These are phyloP conservation scores for Colletotrichum limetticola DNA, from an alignment of 2,329 filamentous ascomycete genomes.

Conservation along the genomic window DNA sequence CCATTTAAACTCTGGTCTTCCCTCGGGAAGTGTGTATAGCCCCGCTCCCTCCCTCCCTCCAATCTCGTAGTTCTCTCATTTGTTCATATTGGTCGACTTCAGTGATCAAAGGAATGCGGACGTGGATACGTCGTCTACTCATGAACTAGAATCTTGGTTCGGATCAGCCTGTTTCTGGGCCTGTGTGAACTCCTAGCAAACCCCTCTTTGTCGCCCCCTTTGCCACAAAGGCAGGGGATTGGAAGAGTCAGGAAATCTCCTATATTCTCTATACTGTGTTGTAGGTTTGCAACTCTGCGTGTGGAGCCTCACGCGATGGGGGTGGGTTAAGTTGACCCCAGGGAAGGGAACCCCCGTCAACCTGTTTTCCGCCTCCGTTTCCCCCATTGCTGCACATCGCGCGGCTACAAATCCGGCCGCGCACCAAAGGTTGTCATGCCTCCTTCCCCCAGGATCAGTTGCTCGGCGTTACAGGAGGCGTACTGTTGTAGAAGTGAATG, in stretches of 20 bases:
- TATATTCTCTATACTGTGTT: background rate
- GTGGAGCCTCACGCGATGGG: background rate
- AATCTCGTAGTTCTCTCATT: background rate
- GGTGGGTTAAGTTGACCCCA: background rate
- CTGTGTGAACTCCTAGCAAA: background rate
- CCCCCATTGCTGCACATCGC: background rate
- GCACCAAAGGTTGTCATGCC: background rate
- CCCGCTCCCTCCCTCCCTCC: background rate
- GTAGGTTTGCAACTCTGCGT: background rate
- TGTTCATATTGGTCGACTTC: background rate
- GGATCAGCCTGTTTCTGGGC: background rate
- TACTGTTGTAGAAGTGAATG: background rate
- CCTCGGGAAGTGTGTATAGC: background rate
- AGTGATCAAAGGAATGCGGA: background rate
- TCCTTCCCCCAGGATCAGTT: background rate
- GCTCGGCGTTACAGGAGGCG: background rate
- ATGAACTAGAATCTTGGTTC: background rate
- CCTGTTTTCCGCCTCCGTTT: background rate
- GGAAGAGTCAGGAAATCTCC: background rate
- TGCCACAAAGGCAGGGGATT: background rate
- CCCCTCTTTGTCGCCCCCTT: background rate
- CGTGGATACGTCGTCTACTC: background rate
- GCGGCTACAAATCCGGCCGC: background rate
- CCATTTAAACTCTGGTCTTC: background rate
- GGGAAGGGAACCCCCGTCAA: background rate